Conservation (phyloP, 768 basidiomycete species). For the Fistulinella prunicolor region DNA sequence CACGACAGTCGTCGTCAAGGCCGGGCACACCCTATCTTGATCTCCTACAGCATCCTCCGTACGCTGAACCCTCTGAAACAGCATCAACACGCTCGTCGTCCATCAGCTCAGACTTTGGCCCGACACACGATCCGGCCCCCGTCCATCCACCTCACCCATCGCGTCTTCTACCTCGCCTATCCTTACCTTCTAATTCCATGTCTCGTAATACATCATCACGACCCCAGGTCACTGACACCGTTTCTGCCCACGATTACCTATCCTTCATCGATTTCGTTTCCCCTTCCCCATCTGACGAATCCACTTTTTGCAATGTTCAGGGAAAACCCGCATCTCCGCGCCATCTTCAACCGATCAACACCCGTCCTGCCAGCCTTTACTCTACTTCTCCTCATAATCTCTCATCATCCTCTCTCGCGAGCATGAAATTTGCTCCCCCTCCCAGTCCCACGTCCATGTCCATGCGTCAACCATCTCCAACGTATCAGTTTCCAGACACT, state of each 20-base stretch:
- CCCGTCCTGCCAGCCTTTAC: constrained; percentile 20
- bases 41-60: background rate
- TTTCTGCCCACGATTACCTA: constrained; percentile 34
- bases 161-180: constrained; percentile 29
- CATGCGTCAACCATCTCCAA: constrained; percentile 11
- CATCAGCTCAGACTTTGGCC: constrained; percentile 28
- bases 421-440: constrained; percentile 32
- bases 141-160: constrained; percentile 37
- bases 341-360: constrained; percentile 17
- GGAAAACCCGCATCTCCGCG: constrained; percentile 9
- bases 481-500: constrained; percentile 1
- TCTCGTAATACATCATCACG: constrained; percentile 14
- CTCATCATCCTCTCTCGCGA: constrained; percentile 27
- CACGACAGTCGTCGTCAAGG: constrained; percentile 17
- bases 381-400: constrained; percentile 11
- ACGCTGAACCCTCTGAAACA: constrained; percentile 3
- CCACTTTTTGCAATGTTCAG: constrained; percentile 1
- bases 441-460: constrained; percentile 22
- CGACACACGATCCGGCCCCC: constrained; percentile 37
- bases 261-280: constrained; percentile 51
- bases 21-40: constrained; percentile 18
- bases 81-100: constrained; percentile 24
- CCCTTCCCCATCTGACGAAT: constrained; percentile 18
- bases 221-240: constrained; percentile 17
- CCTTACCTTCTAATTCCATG: constrained; percentile 21